Percentiles rank a stretch among this genome's conserved stretches.
These are phyloP conservation scores for Coemansia sp. DNA, from an alignment of 192 early-diverging fungal species.

Conservation along the genomic window DNA sequence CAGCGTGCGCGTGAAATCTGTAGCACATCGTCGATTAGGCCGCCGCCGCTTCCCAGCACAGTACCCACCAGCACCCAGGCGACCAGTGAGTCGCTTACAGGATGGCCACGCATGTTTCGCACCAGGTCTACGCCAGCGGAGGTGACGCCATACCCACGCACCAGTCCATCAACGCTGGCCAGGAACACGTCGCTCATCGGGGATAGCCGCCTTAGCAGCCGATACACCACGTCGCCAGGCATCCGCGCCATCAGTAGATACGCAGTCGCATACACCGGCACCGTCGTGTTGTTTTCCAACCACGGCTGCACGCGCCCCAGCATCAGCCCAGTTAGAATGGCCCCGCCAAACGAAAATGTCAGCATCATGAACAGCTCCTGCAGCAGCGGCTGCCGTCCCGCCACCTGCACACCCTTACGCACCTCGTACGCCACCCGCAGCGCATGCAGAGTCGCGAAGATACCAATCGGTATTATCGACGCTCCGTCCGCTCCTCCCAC, in stretches of 20 bases:
- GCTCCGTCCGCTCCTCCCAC: conserved; percentile 16
- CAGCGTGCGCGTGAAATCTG: conserved; percentile 45
- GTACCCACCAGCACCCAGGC: conserved; percentile 55
- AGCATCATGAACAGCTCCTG: conserved; percentile 57
- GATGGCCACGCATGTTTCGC: conserved; percentile 45
- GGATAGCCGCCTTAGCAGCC: conserved; percentile 30
- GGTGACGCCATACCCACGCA: conserved; percentile 57
- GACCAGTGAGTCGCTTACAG: conserved; percentile 49
- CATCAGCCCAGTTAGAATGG: conserved; percentile 50
- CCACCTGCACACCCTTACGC: conserved; percentile 46
- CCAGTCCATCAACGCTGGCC: conserved; percentile 51
- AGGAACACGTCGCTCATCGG: conserved; percentile 54
- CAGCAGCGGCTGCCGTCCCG: conserved; percentile 34
- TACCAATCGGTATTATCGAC: conserved; percentile 40
- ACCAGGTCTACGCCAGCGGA: conserved; percentile 55
- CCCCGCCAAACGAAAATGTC: conserved; percentile 56
- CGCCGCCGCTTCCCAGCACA: conserved; percentile 54
- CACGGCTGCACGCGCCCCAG: conserved; percentile 53
- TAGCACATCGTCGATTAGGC: conserved; percentile 56
- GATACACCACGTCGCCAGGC: conserved; percentile 50
- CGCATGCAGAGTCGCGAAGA: conserved; percentile 57
- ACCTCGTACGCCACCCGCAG: conserved; percentile 56
- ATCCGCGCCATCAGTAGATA: conserved; percentile 43
- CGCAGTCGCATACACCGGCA: conserved; percentile 43
- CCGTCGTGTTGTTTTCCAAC: conserved; percentile 47